Percentiles rank a stretch among this genome's conserved stretches.
phyloP scores from a whole-genome alignment of 345 rosid genomes.

The Arabis alpina region DNA sequence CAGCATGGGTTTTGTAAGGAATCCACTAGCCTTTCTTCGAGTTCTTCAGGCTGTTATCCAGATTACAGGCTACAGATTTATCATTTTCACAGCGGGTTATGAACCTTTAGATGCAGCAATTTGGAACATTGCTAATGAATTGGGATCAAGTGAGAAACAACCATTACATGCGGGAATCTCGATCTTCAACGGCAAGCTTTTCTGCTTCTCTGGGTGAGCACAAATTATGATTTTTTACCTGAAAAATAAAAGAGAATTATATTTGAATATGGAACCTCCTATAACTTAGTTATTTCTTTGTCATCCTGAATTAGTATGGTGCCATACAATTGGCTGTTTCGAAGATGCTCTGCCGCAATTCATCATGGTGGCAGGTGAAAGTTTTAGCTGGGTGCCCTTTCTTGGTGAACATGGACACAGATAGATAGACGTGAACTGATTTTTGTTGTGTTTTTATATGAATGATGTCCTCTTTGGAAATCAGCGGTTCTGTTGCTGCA shows the following conservation, averaged over 20 bases:
- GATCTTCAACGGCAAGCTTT: slow-evolving; percentile 55
- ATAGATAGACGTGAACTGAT: slow-evolving; percentile 21
- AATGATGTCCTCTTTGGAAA: slow-evolving; percentile 14
- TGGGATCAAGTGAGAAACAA: slow-evolving; percentile 27
- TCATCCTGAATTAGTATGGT: slow-evolving; percentile 53
- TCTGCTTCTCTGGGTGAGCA: slow-evolving; percentile 68
- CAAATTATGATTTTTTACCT: too few species aligned
- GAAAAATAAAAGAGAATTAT: too few species aligned
- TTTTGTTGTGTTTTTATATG: slow-evolving; percentile 14
- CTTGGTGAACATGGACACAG: slow-evolving; percentile 13
- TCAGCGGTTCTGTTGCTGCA: slow-evolving; percentile 89
- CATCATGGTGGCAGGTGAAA: slow-evolving; percentile 95
- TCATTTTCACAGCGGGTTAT: slow-evolving; percentile 60
- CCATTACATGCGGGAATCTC: slow-evolving; percentile 45
- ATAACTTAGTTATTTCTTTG: background rate
- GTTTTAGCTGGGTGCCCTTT: slow-evolving; percentile 9
- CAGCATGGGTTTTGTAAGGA: slow-evolving; percentile 70
- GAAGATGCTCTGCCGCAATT: slow-evolving; percentile 72
- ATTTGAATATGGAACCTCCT: too few species aligned
- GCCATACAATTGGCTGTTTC: slow-evolving; percentile 74
- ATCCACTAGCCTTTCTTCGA: slow-evolving; percentile 59
- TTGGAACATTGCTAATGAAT: slow-evolving; percentile 40
- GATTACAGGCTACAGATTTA: slow-evolving; percentile 55
- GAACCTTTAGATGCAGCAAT: slow-evolving; percentile 62
- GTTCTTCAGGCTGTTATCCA: slow-evolving; percentile 55